phyloP scores from a whole-genome alignment of 2,329 filamentous ascomycete genomes.

The Colletotrichum tabaci region DNA sequence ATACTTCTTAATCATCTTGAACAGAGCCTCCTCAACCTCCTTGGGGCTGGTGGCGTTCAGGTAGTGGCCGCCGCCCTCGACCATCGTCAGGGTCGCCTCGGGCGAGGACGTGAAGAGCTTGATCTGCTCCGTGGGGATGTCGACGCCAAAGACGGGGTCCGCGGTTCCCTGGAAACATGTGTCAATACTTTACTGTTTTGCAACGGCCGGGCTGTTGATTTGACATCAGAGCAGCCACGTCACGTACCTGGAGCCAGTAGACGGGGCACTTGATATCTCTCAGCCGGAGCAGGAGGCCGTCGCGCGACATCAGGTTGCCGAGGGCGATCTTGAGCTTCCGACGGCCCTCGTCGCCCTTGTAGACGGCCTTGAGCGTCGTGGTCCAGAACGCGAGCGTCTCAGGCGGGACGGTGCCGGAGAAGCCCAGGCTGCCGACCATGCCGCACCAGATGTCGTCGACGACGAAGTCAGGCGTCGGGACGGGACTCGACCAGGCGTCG shows the following conservation, averaged over 20 bases:
- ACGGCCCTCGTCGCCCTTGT: slow-evolving; percentile 65
- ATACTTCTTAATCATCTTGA: slow-evolving; percentile 58
- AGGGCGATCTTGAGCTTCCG: slow-evolving; percentile 63
- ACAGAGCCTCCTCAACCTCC: slow-evolving; percentile 61
- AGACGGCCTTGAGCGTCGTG: slow-evolving; percentile 60
- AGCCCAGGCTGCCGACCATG: slow-evolving; percentile 62
- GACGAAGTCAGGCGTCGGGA: slow-evolving; percentile 62
- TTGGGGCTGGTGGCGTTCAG: slow-evolving; percentile 64
- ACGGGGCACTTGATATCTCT: slow-evolving; percentile 65
- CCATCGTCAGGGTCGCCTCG: slow-evolving; percentile 59
- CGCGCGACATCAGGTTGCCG: slow-evolving; percentile 61
- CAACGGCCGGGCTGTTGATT: background rate
- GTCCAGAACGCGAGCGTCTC: slow-evolving; percentile 62
- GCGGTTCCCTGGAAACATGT: slow-evolving; percentile 56
- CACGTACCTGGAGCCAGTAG: slow-evolving; percentile 65
- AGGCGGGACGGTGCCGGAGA: slow-evolving; percentile 56
- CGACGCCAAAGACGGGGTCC: slow-evolving; percentile 60
- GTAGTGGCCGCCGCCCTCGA: slow-evolving; percentile 65
- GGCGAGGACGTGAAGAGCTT: slow-evolving; percentile 63
- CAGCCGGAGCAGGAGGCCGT: slow-evolving; percentile 62
- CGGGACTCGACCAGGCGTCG: slow-evolving; percentile 57
- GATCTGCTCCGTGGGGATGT: slow-evolving; percentile 63
- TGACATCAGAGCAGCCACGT: slow-evolving; percentile 27
- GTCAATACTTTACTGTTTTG: background rate
- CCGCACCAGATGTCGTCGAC: slow-evolving; percentile 62